Base-by-base conservation (phyloP, 441 rosid genomes). In the Sinapis alba region DNA sequence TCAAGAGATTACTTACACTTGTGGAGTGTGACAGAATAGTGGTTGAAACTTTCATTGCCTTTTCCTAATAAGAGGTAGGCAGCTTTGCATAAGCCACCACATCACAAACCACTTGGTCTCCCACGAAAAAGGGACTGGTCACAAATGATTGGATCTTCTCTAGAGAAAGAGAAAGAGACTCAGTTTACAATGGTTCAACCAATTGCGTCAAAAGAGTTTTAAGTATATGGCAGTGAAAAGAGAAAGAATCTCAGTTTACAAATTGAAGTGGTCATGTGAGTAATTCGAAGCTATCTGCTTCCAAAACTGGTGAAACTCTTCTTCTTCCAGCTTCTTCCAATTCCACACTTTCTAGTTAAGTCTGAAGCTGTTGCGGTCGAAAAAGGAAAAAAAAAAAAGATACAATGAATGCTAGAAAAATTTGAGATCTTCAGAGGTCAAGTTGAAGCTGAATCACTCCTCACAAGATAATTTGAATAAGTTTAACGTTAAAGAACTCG, bases 301-400 rank as follows among this genome's bases (percentile, higher is more conserved):
- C 38, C 76, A 74, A 86, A 51, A 84, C 76, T 51, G 97, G 93
- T 2, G 96, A 88, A 7, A 82, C 88, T 71, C 86, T 89, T 73
- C 90, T 84, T 53, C 79, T 78, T 47, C 82, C 89, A 16, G 86
- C 83, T 82, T 86, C 96, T 38, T 84, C 86, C 74, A 89, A 83
- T 78, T 81, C 80, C 7, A 83, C 85, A 71, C 56, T 80, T 81
- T 89, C 89, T 85, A 92, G 43, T 65, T 89, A 89, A 72, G 75
- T 79, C 45, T 75, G 94, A 76, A 92, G 58, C 96, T 94, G 88
- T 76, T 28, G 1, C 41, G 12, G 7, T 34, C 41, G 27, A 24
- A 24, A 24, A 24, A 24, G 21, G 5, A 60, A 15, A 56, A 20
- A 32, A 51, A 15, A 15, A n/a, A 61, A 16, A 12, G 5, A 30